Evolutionary conservation across 306 rosid genomes (phyloP), one percentile per base, ranked within the genome.

Genomic region (Cicer chorassanicum): DNA sequence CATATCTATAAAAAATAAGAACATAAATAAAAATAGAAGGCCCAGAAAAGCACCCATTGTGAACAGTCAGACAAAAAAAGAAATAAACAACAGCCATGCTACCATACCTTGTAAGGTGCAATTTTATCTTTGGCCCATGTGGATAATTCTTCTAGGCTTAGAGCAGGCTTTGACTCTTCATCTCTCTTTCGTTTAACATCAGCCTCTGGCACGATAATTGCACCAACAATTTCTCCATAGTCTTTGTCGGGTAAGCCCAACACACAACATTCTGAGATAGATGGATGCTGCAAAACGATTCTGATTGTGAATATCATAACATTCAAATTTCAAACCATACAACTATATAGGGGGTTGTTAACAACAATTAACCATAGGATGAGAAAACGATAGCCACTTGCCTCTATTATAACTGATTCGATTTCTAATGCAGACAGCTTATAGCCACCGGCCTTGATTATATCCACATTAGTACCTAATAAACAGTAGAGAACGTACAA

Each of bases 361-460:
- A 18, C 29, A 34, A 51, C 18, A 7, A 56, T 8, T 11, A 19
- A 73, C 57, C 45, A 29, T 6, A 49, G 73, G 62, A 73, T 46
- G 74, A 61, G 51, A 10, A 45, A 72, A 55, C 11, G 14, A 62
- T 49, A 72, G 62, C 66, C 48, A 78, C 80, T 80, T 81, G 83
- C 98, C 97, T 91, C 86, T 77, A 88, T 49, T 45, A 94, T 80
- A 63, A 87, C 86, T n/a, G 97, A 94, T 83, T 94, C 98, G 14
- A 91, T 94, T 84, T 94, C 97, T 81, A 94, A 80, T 9, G 96
- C 97, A 50, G 97, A 94, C 73, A 91, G 81, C 78, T 94, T 94
- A 86, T 86, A 91, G 57, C 97, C 97, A 62, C 98, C 98, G 24
- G 87, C 95, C 89, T 94, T 94, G 92, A 94, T 90, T 61, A 94